Percentiles rank a stretch among this genome's conserved stretches.
Conservation (phyloP, 768 basidiomycete genomes). For the Trametes cinnabarina region DNA sequence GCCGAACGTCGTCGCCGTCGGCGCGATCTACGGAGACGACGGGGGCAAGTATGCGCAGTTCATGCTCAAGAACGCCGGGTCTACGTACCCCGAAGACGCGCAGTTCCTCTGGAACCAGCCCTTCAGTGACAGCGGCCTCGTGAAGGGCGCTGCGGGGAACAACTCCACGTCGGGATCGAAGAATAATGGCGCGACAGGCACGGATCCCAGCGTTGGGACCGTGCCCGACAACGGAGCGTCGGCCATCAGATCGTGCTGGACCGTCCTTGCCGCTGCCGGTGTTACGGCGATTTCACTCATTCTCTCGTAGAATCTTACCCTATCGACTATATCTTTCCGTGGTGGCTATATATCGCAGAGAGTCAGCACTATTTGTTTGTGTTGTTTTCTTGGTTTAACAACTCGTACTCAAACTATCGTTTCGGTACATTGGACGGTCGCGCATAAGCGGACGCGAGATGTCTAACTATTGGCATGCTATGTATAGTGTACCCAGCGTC, state of each 20-base stretch:
- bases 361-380: no score
- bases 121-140: conserved; percentile 36
- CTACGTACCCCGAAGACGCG: conserved; percentile 42
- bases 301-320: neutral
- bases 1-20: conserved; percentile 57
- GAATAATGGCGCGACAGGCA: neutral
- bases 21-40: conserved; percentile 57
- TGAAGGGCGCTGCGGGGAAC: neutral
- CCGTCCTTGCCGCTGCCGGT: neutral
- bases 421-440: no score
- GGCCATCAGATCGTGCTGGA: neutral
- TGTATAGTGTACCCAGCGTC: no score
- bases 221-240: neutral
- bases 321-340: neutral
- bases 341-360: neutral
- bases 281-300: neutral
- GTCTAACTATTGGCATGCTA: no score
- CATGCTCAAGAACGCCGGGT: conserved; percentile 36
- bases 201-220: neutral
- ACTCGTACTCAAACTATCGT: no score
- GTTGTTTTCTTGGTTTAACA: no score
- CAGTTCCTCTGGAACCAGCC: conserved; percentile 59
- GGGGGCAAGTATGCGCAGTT: conserved; percentile 53
- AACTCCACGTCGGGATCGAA: neutral
- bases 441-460: no score